A percentile compares a stretch with the other conserved stretches of the same genome.
phyloP scores from a whole-genome alignment of 2,329 filamentous ascomycete species.

The Hymenoscyphus infarciens region DNA sequence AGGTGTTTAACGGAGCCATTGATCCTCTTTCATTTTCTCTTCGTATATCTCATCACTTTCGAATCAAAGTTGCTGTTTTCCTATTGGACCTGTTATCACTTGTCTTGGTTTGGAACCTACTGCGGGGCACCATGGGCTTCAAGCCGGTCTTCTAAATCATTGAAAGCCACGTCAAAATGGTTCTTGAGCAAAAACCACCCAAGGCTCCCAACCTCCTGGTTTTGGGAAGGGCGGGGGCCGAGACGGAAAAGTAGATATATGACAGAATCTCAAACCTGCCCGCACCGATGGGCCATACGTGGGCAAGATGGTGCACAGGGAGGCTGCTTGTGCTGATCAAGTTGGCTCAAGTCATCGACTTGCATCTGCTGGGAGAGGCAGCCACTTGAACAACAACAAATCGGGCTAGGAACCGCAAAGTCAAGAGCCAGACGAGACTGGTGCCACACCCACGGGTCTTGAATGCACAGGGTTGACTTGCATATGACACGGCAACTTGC shows the following conservation, averaged over 20 bases:
- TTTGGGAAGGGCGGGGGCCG: not conserved
- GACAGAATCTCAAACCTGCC: not conserved
- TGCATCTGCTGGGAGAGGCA: slow-evolving; percentile 3
- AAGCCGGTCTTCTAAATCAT: no score
- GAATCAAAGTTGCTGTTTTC: no score
- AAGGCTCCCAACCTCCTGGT: not conserved
- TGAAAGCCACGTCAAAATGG: no score
- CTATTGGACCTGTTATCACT: no score
- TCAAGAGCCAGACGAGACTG: not conserved
- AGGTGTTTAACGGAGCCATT: no score
- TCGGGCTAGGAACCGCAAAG: not conserved
- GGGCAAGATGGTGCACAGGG: no score
- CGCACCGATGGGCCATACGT: not conserved
- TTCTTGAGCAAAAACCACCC: no score
- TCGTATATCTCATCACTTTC: no score
- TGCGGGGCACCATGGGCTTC: no score
- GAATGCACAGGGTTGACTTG: not conserved
- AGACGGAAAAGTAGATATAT: not conserved
- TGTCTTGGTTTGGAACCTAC: no score
- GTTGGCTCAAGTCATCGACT: not conserved
- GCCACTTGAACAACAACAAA: not conserved
- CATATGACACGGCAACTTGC: slow-evolving; percentile 4
- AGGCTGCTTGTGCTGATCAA: not conserved
- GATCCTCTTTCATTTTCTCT: no score
- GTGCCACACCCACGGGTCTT: slow-evolving; percentile 3